phyloP scores from a whole-genome alignment of 805 yeast genomes.

The Martiniozyma abietophila region DNA sequence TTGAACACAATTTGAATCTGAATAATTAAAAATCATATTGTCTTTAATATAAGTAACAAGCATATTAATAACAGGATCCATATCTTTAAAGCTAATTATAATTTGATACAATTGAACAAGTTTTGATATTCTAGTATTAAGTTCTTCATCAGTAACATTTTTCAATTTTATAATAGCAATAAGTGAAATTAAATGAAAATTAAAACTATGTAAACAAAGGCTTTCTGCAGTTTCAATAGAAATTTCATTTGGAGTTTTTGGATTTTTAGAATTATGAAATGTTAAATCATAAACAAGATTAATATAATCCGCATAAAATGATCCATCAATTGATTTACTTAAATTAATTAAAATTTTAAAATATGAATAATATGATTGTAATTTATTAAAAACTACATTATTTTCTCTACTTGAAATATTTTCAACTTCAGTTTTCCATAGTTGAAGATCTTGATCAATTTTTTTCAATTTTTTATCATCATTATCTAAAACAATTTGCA shows the following conservation, averaged over 20 bases:
- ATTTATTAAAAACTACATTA: conserved; percentile 18
- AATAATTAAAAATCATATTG: conserved; percentile 9
- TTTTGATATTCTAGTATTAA: conserved; percentile 12
- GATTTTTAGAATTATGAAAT: conserved; percentile 11
- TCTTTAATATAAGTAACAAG: conserved; percentile 17
- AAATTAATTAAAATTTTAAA: conserved; percentile 22
- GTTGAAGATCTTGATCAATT: conserved; percentile 19
- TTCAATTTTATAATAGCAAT: conserved; percentile 20
- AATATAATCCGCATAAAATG: conserved; percentile 17
- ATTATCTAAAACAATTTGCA: conserved; percentile 14
- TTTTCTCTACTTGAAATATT: conserved; percentile 18
- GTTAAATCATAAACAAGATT: conserved; percentile 19
- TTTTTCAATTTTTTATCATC: conserved; percentile 11
- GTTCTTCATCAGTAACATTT: conserved; percentile 10
- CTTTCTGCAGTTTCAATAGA: conserved; percentile 19
- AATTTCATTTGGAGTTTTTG: conserved; percentile 10
- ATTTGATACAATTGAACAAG: conserved; percentile 20
- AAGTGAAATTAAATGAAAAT: conserved; percentile 23
- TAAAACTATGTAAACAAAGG: conserved; percentile 24
- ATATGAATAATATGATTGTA: conserved; percentile 23
- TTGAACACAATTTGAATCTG: conserved; percentile 10
- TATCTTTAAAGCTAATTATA: conserved; percentile 15
- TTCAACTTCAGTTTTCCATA: conserved; percentile 20
- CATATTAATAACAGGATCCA: conserved; percentile 18
- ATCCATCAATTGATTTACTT: conserved; percentile 12